A percentile compares a stretch with the other conserved stretches of the same genome.
These are phyloP conservation scores for Geranomyces variabilis DNA, from an alignment of 192 early-diverging fungal species.

Conservation along the genomic window DNA sequence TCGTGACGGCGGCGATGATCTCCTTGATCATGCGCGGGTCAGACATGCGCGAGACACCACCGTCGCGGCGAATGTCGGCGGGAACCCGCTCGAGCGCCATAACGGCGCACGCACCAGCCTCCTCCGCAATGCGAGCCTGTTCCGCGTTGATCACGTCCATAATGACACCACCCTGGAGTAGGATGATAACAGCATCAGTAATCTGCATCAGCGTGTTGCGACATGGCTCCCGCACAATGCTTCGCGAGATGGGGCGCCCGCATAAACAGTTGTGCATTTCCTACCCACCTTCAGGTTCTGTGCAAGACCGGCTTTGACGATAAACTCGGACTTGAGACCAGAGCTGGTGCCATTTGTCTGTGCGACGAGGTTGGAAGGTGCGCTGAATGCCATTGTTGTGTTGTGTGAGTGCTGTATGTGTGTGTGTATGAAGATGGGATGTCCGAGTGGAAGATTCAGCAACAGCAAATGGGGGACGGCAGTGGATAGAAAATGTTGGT, in stretches of 20 bases:
- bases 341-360: conserved; percentile 37
- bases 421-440: background rate
- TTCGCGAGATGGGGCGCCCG: too few species aligned
- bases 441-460: background rate
- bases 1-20: conserved; percentile 92
- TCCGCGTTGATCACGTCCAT: conserved; percentile 99
- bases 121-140: conserved; percentile 96
- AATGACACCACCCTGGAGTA: conserved; percentile 89
- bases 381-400: conserved; percentile 53
- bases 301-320: conserved; percentile 93
- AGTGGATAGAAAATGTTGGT: too few species aligned
- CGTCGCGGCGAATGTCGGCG: conserved; percentile 96
- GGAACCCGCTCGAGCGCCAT: conserved; percentile 98
- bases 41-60: conserved; percentile 97
- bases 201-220: too few species aligned
- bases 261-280: too few species aligned
- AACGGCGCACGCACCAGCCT: conserved; percentile 95
- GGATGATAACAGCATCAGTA: background rate
- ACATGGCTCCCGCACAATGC: too few species aligned
- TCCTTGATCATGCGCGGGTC: conserved; percentile 97
- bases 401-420: background rate
- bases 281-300: conserved; percentile 99
- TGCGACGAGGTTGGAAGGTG: conserved; percentile 63
- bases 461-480: too few species aligned
- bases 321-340: conserved; percentile 54